Evolutionary conservation across 257 asterid species (phyloP).

Genomic region (Plantago ovata): DNA sequence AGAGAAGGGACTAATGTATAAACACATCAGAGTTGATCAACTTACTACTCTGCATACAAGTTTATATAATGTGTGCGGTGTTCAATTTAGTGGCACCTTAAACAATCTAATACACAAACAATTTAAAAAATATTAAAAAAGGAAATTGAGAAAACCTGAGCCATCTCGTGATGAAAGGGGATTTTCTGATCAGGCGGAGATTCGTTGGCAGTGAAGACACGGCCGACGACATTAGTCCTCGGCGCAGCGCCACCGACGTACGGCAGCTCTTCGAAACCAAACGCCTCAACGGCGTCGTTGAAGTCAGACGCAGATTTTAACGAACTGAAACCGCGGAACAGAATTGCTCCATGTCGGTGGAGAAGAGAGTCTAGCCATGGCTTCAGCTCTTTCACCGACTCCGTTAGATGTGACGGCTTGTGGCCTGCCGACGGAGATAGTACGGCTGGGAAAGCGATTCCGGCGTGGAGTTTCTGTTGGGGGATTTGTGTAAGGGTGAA

Average conservation of each 20-base stretch:
- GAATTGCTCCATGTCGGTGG: slow-evolving; percentile 56
- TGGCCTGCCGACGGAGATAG: slow-evolving; percentile 32
- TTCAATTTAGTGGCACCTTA: too few relatives aligned
- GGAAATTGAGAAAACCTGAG: slow-evolving; percentile 42
- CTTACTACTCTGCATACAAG: too few relatives aligned
- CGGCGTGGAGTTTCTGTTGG: slow-evolving; percentile 48
- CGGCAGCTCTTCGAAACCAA: slow-evolving; percentile 77
- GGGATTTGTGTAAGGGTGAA: slow-evolving; percentile 51
- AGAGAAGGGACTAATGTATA: too few relatives aligned
- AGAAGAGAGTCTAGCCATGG: slow-evolving; percentile 57
- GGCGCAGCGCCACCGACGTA: slow-evolving; percentile 94
- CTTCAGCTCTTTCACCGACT: slow-evolving; percentile 46
- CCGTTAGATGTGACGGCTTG: slow-evolving; percentile 16
- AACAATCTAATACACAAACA: too few relatives aligned
- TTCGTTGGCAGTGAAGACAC: slow-evolving; percentile 86
- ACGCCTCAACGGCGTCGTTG: slow-evolving; percentile 79
- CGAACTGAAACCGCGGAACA: slow-evolving; percentile 58
- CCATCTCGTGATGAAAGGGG: slow-evolving; percentile 83
- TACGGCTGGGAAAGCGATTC: slow-evolving; percentile 54
- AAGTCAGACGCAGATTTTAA: slow-evolving; percentile 58
- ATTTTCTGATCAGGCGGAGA: slow-evolving; percentile 89
- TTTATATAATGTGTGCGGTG: too few relatives aligned
- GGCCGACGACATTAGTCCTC: slow-evolving; percentile 67
- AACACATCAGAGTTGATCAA: too few relatives aligned
- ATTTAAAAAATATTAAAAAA: neutral